A percentile compares a stretch with the other conserved stretches of the same genome.
These are phyloP conservation scores for Silene uniflora DNA, from an alignment of 148 eudicot genomes.

Conservation along the genomic window DNA sequence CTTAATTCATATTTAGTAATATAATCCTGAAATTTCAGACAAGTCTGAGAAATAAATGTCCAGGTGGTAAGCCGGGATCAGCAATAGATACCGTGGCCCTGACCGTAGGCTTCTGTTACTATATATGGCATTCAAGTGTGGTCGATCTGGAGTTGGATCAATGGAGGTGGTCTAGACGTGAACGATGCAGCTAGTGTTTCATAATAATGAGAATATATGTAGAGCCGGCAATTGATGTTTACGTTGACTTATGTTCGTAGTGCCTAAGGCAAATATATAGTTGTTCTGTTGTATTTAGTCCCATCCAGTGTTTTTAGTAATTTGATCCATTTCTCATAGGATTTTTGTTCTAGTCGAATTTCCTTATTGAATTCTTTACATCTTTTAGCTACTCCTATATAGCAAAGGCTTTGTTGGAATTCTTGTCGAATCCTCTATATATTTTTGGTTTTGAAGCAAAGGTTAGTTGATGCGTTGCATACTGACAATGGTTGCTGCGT, in stretches of 20 bases:
- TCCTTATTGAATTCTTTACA: not conserved
- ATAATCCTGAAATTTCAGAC: slow-evolving; percentile 13
- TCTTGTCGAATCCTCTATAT: not conserved
- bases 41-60: slow-evolving; percentile 22
- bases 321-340: not conserved
- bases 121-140: not conserved
- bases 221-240: slow-evolving; percentile 6
- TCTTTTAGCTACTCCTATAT: not conserved
- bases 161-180: slow-evolving; percentile 10
- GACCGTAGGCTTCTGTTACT: not conserved
- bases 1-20: slow-evolving; percentile 11
- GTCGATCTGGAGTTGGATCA: not conserved
- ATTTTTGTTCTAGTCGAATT: not conserved
- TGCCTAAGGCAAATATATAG: not conserved
- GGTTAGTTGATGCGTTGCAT: no score
- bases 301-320: not conserved
- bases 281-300: slow-evolving; percentile 4
- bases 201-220: slow-evolving; percentile 4
- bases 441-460: not conserved
- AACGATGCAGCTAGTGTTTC: not conserved
- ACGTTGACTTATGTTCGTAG: not conserved
- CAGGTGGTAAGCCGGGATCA: slow-evolving; percentile 15
- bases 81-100: not conserved
- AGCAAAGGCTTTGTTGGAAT: not conserved
- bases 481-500: no score